A percentile compares a stretch with the other conserved stretches of the same genome.
These are phyloP conservation scores for Cryphonectria carpinicola DNA, from an alignment of 2,329 filamentous ascomycete genomes.

Conservation along the genomic window DNA sequence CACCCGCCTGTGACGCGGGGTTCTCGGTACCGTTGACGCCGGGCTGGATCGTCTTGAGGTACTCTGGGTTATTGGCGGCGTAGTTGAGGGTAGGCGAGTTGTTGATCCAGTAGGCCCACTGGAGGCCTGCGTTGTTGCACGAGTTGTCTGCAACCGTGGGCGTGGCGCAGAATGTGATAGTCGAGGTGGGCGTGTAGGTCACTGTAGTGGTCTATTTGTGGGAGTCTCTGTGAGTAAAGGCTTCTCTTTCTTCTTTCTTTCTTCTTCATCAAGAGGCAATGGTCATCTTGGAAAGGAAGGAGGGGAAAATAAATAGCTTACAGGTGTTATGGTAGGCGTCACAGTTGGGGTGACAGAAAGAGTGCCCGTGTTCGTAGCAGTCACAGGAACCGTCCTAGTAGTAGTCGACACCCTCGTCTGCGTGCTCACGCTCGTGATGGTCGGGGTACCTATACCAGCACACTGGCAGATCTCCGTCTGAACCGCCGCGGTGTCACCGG, in stretches of 20 bases:
- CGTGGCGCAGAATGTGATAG: not conserved
- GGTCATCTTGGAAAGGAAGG: too few relatives aligned
- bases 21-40: not conserved
- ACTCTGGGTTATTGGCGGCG: slow-evolving; percentile 8
- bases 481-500: not conserved
- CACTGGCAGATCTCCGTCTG: slow-evolving; percentile 3
- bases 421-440: not conserved
- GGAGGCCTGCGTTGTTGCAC: slow-evolving; percentile 8
- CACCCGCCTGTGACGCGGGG: not conserved
- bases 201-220: slow-evolving; percentile 1
- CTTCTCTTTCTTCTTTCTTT: not conserved
- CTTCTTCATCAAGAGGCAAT: not conserved
- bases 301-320: not conserved
- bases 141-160: not conserved
- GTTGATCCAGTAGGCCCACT: not conserved
- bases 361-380: slow-evolving; percentile 6
- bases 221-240: not conserved
- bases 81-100: not conserved
- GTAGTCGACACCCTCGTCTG: not conserved
- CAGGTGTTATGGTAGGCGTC: slow-evolving; percentile 8
- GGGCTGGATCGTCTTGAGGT: not conserved
- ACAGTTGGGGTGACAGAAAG: slow-evolving; percentile 1
- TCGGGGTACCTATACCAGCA: not conserved
- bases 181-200: not conserved
- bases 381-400: not conserved